Evolutionary conservation across 1,284 basidiomycete species (phyloP).

Genomic region (Tilletiopsis washingtonensis): DNA sequence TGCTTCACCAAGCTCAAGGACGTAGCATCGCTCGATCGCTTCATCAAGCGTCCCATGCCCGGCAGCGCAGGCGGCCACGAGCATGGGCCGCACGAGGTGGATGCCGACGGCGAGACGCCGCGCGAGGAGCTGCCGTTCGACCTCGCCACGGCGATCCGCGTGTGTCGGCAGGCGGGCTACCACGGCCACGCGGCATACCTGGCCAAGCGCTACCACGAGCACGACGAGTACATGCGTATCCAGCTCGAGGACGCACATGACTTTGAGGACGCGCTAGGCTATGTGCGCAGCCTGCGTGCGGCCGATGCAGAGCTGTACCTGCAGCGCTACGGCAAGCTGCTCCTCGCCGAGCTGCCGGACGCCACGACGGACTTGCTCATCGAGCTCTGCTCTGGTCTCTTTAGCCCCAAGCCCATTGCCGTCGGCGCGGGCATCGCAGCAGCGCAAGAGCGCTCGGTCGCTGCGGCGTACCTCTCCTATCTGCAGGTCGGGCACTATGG

Average conservation of each 20-base stretch:
- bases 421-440: slow-evolving; percentile 1
- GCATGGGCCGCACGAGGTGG: neutral
- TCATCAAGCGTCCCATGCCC: slow-evolving; percentile 60
- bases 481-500: slow-evolving; percentile 26
- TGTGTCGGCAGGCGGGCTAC: slow-evolving; percentile 92
- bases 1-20: slow-evolving; percentile 97
- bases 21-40: slow-evolving; percentile 73
- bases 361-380: slow-evolving; percentile 85
- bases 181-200: slow-evolving; percentile 91
- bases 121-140: slow-evolving; percentile 76
- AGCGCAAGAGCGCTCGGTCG: slow-evolving; percentile 6
- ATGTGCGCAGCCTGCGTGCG: slow-evolving; percentile 68
- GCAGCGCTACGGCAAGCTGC: slow-evolving; percentile 47
- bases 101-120: slow-evolving; percentile 5
- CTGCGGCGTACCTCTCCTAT: slow-evolving; percentile 26
- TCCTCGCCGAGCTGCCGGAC: slow-evolving; percentile 71
- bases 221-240: slow-evolving; percentile 87
- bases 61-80: neutral
- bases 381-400: slow-evolving; percentile 74
- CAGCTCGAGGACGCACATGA: slow-evolving; percentile 87
- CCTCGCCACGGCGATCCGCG: slow-evolving; percentile 88
- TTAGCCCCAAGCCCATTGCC: slow-evolving; percentile 12
- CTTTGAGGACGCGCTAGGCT: slow-evolving; percentile 70
- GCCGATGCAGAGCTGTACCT: slow-evolving; percentile 53
- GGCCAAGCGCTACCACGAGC: slow-evolving; percentile 78